These are phyloP conservation scores for Akanthomyces uredinophilus DNA, from an alignment of 2,329 filamentous ascomycete species.

Conservation along the genomic window DNA sequence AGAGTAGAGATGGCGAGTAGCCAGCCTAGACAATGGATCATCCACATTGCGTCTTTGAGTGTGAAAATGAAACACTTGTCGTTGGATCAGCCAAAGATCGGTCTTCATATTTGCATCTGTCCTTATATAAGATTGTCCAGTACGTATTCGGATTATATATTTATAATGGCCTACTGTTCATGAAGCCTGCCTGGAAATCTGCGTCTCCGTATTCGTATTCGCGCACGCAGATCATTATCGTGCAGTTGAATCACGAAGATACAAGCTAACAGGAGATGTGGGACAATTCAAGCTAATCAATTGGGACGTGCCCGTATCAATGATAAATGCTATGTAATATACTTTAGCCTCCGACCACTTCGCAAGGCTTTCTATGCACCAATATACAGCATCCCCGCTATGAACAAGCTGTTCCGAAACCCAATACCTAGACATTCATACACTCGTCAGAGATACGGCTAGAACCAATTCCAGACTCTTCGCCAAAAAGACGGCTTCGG, in stretches of 20 bases:
- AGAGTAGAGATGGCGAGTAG: background rate
- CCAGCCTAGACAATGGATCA: background rate
- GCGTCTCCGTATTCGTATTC: background rate
- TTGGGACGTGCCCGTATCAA: background rate
- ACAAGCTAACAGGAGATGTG: background rate
- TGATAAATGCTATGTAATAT: background rate
- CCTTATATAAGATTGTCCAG: background rate
- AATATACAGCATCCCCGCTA: background rate
- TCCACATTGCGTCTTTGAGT: background rate
- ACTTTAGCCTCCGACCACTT: slow-evolving; percentile 12
- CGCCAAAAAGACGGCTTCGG: slow-evolving; percentile 37
- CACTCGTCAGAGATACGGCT: background rate
- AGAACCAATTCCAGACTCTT: slow-evolving; percentile 38
- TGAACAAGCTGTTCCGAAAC: background rate
- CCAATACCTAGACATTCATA: background rate
- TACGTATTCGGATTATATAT: background rate
- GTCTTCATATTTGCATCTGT: background rate
- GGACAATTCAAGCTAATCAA: background rate
- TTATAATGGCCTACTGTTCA: no score
- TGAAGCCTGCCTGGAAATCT: no score
- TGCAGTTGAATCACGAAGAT: no score
- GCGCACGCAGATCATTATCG: no score
- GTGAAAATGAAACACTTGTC: background rate
- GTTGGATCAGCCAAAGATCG: background rate
- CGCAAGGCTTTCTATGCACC: slow-evolving; percentile 2